These are phyloP conservation scores for Lomentospora prolificans DNA, from an alignment of 2,329 filamentous ascomycete species.

Conservation along the genomic window DNA sequence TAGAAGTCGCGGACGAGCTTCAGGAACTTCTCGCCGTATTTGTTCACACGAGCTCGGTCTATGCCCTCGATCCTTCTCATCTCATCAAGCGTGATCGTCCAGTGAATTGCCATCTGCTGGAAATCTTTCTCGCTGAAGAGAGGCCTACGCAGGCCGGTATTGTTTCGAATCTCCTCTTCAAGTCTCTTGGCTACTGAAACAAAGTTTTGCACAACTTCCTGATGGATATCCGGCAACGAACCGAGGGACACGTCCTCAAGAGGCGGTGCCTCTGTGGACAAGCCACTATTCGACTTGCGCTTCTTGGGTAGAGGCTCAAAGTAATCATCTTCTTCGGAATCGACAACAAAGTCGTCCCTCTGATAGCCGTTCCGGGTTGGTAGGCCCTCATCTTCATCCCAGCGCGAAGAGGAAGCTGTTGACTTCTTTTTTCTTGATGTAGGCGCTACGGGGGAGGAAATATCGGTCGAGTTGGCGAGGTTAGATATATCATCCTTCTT, in stretches of 20 bases:
- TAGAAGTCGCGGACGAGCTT: constrained; percentile 43
- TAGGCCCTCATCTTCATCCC: neutral
- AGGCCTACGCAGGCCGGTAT: constrained; percentile 43
- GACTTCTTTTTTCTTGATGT: constrained; percentile 15
- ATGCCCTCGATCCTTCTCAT: constrained; percentile 58
- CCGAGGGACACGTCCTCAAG: constrained; percentile 43
- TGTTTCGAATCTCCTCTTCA: constrained; percentile 52
- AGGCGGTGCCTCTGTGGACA: constrained; percentile 46
- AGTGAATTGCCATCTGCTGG: constrained; percentile 62
- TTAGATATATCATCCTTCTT: constrained; percentile 16
- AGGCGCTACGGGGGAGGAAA: constrained; percentile 39
- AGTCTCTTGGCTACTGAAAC: constrained; percentile 49
- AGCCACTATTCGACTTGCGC: constrained; percentile 10
- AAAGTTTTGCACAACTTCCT: constrained; percentile 55
- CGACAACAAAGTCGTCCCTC: constrained; percentile 25
- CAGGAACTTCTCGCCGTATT: constrained; percentile 52
- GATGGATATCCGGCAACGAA: constrained; percentile 48
- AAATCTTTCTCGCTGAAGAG: constrained; percentile 62
- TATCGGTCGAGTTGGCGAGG: constrained; percentile 31
- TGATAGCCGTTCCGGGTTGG: constrained; percentile 16
- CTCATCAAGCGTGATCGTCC: constrained; percentile 50
- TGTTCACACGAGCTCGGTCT: constrained; percentile 48
- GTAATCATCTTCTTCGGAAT: constrained; percentile 30
- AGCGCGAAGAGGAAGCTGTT: neutral
- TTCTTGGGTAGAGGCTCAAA: constrained; percentile 32